Base-by-base conservation (phyloP, 495 filamentous ascomycete species). In the Parathielavia hyrcaniae region DNA sequence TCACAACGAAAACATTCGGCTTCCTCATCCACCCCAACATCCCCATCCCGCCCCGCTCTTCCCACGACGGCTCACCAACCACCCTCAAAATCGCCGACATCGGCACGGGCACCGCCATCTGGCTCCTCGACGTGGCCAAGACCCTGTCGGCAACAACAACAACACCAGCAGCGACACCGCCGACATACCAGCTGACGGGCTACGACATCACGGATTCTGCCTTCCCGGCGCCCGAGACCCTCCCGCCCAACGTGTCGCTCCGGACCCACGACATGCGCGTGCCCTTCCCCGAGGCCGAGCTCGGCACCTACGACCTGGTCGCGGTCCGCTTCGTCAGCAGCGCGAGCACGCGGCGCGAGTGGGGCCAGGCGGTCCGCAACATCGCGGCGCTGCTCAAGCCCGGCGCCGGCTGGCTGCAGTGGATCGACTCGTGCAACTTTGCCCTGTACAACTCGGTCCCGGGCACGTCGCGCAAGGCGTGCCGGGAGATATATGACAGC, bases 231-330 rank as follows among this genome's bases (percentile, higher is more conserved):
- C 26, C 26, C 26, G 3, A 30, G 26, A 62, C 45, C 11, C 57
- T 65, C 16, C 73, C 73, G 0, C 8, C 58, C 9, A 72, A 72
- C 44, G 62, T 76, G 4, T 46, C 64, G 0, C 58, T 78, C 41
- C 53, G 62, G 34, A 36, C 64, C 13, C 67, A 72, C 12, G 66
- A 76, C 58, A 67, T 75, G 55, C 61, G 65, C 30, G 41, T 49
- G 16, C 70, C 73, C 9, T 68, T 76, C 36, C 69, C 72, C 0
- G 57, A 54, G 4, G 58, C 67, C 2, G 55, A 74, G 19, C 9
- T 59, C 32, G 66, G 66, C 23, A 66, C 58, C 20, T 78, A 70
- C 58, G 74, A 77, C 44, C 44, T 78, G 16, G 69, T 76, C 17
- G 69, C 71, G 32, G 65, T 72, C 39, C 68, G 74, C 1, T 65